Percentiles rank a stretch among this genome's conserved stretches.
Evolutionary conservation across 1,284 basidiomycete genomes (phyloP).

Genomic region (Volvariella volvacea): DNA sequence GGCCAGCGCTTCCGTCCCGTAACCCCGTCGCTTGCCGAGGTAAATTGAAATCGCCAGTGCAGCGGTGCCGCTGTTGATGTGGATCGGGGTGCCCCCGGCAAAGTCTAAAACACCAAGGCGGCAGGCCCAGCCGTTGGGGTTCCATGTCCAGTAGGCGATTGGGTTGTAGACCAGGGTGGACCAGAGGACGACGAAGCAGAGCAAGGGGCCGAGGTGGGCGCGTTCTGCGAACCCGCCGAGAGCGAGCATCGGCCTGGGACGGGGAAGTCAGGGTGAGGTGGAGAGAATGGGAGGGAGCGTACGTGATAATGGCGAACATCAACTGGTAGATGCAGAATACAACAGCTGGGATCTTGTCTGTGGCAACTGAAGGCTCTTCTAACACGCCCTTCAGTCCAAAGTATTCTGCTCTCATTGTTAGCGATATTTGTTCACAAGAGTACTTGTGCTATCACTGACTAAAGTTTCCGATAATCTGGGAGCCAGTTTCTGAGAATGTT

Average conservation of each 20-base stretch:
- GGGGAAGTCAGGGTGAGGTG: neutral
- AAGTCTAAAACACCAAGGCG: conserved; percentile 80
- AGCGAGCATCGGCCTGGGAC: conserved; percentile 66
- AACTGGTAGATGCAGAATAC: conserved; percentile 86
- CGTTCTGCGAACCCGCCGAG: conserved; percentile 91
- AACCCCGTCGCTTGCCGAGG: conserved; percentile 85
- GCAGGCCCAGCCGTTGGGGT: conserved; percentile 78
- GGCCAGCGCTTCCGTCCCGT: conserved; percentile 84
- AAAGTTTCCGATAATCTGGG: conserved; percentile 39
- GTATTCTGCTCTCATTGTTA: conserved; percentile 37
- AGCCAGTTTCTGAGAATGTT: neutral
- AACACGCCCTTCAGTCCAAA: conserved; percentile 82
- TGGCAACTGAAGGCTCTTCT: conserved; percentile 69
- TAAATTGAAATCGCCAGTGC: conserved; percentile 89
- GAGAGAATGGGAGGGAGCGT: conserved; percentile 13
- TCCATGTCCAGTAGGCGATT: conserved; percentile 94
- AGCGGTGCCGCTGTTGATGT: conserved; percentile 89
- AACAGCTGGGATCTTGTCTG: conserved; percentile 69
- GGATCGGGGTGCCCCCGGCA: conserved; percentile 91
- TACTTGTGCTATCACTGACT: conserved; percentile 38
- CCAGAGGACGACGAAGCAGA: conserved; percentile 90
- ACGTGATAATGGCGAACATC: conserved; percentile 85
- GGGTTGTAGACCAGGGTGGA: conserved; percentile 90
- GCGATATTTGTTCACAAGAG: conserved; percentile 19
- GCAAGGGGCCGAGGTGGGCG: conserved; percentile 76